Percentiles rank a stretch among this genome's conserved stretches.
These are phyloP conservation scores for Agroathelia rolfsii DNA, from an alignment of 1,284 basidiomycete genomes.

Conservation along the genomic window DNA sequence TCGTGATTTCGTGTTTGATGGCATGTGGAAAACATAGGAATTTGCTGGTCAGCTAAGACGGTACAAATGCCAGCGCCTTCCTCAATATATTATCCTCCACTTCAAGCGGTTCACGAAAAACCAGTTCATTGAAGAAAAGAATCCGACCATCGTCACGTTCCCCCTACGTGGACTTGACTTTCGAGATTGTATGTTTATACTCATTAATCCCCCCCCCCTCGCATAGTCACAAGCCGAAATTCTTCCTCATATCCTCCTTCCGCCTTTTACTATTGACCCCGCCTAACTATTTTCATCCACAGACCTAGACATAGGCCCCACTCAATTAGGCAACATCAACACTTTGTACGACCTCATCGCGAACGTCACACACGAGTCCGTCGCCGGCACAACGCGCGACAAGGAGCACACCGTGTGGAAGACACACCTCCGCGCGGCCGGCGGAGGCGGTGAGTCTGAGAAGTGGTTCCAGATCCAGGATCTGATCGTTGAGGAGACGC, in stretches of 20 bases:
- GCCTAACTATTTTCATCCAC: constrained; percentile 13
- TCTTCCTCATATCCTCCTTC: constrained; percentile 1
- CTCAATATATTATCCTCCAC: constrained; percentile 89
- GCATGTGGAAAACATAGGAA: constrained; percentile 45
- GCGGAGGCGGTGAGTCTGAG: constrained; percentile 75
- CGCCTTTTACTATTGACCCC: constrained; percentile 1
- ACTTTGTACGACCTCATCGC: constrained; percentile 91
- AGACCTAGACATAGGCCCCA: constrained; percentile 71
- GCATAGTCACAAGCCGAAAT: constrained; percentile 1
- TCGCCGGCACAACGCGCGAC: constrained; percentile 86
- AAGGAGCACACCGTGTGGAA: constrained; percentile 89
- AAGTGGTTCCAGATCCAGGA: constrained; percentile 98
- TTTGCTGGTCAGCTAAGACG: constrained; percentile 78
- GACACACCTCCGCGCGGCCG: constrained; percentile 73
- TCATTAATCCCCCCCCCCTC: background rate
- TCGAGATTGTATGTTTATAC: constrained; percentile 77
- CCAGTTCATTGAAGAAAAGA: constrained; percentile 95
- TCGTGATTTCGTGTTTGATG: background rate
- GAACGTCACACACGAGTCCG: constrained; percentile 91
- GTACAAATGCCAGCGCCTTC: constrained; percentile 83
- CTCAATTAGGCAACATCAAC: constrained; percentile 51
- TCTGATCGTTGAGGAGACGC: constrained; percentile 89
- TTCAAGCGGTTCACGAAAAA: constrained; percentile 99
- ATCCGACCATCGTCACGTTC: constrained; percentile 97
- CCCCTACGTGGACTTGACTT: constrained; percentile 90